Evolutionary conservation across 2,329 filamentous ascomycete species (phyloP).

Genomic region (Verticillium zaregamsianum): DNA sequence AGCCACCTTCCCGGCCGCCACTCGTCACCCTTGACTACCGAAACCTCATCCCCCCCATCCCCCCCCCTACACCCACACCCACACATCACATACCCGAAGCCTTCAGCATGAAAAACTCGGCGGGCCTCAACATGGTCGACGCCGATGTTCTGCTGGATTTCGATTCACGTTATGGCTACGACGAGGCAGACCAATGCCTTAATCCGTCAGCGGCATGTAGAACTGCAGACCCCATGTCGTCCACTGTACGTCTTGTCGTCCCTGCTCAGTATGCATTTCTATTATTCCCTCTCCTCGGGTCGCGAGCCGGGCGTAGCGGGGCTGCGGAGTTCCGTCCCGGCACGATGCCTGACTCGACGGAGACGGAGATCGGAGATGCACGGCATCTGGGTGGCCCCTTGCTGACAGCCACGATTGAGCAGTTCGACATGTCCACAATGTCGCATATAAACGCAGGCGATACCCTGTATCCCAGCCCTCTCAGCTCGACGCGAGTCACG

Average conservation of each 20-base stretch:
- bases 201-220: not conserved
- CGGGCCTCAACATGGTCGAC: conserved; percentile 12
- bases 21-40: not conserved
- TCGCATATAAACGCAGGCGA: conserved; percentile 19
- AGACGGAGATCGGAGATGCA: not conserved
- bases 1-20: not conserved
- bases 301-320: not conserved
- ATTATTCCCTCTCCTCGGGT: not conserved
- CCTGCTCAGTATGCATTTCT: not conserved
- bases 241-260: conserved; percentile 6
- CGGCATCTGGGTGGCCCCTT: not conserved
- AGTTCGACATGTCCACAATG: conserved; percentile 16
- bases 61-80: not conserved
- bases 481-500: conserved; percentile 15
- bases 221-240: conserved; percentile 13
- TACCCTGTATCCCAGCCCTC: conserved; percentile 27
- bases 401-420: too few relatives aligned
- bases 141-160: conserved; percentile 13
- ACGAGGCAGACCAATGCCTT: conserved; percentile 11
- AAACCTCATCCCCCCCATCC: not conserved
- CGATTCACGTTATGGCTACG: conserved; percentile 13
- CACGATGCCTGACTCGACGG: not conserved
- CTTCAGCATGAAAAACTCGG: not conserved
- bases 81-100: not conserved
- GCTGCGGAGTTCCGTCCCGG: not conserved